phyloP scores from a whole-genome alignment of 352 stramenopile genomes.

The Globisporangium spiculum region DNA sequence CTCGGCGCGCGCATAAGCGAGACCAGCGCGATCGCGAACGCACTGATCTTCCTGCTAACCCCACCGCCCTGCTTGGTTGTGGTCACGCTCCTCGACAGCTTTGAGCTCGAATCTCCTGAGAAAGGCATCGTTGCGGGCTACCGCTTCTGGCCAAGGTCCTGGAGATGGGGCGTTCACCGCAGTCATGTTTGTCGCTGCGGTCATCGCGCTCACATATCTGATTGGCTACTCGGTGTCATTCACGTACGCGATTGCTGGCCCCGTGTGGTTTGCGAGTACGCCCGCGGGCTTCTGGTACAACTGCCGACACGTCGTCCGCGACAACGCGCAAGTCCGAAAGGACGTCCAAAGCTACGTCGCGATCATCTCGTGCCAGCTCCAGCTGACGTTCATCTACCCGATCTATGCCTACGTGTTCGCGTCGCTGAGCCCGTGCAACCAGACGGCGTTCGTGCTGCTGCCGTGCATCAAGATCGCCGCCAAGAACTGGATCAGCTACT shows the following conservation, averaged over 20 bases:
- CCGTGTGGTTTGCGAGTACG: slow-evolving; percentile 1
- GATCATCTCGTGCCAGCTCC: slow-evolving; percentile 12
- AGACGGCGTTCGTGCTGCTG: background rate
- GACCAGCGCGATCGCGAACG: too few species aligned
- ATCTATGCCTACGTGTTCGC: background rate
- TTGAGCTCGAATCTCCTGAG: too few species aligned
- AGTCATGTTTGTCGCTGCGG: background rate
- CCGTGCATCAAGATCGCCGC: background rate
- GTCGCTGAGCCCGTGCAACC: background rate
- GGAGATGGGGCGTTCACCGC: background rate
- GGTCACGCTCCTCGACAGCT: too few species aligned
- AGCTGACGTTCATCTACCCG: background rate
- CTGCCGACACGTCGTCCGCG: slow-evolving; percentile 9
- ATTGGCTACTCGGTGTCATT: slow-evolving; percentile 35
- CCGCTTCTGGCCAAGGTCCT: background rate
- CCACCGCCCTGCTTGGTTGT: too few species aligned
- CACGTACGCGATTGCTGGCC: background rate
- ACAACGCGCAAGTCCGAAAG: slow-evolving; percentile 11
- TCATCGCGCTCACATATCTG: background rate
- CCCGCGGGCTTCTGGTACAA: background rate
- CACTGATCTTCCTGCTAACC: too few species aligned
- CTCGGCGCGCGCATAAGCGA: too few species aligned
- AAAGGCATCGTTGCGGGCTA: too few species aligned
- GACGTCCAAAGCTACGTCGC: background rate
- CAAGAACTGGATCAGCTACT: too few species aligned